Conservation (phyloP, 2,329 filamentous ascomycete genomes). For the Pseudocercospora vitis region DNA sequence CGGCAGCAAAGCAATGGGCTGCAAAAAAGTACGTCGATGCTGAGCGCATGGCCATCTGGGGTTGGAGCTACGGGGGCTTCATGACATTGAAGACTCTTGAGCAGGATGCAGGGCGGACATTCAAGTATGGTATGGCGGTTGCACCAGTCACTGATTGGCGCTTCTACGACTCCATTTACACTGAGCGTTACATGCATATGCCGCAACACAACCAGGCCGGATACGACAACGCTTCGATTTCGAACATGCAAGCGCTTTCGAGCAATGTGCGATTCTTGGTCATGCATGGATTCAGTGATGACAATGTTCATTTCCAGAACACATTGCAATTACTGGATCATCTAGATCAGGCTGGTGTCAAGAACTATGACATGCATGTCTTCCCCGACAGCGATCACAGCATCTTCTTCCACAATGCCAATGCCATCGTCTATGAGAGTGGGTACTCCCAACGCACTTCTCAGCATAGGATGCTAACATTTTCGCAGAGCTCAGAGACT, state of each 20-base stretch:
- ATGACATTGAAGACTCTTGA: slow-evolving; percentile 93
- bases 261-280: slow-evolving; percentile 83
- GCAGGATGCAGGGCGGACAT: slow-evolving; percentile 82
- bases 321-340: slow-evolving; percentile 83
- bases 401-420: slow-evolving; percentile 93
- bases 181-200: slow-evolving; percentile 95
- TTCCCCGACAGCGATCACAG: slow-evolving; percentile 96
- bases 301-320: slow-evolving; percentile 98
- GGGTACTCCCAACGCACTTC: slow-evolving; percentile 46
- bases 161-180: slow-evolving; percentile 91
- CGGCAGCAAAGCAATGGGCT: slow-evolving; percentile 80
- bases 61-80: slow-evolving; percentile 97
- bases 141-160: slow-evolving; percentile 98
- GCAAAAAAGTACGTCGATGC: slow-evolving; percentile 79
- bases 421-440: slow-evolving; percentile 90
- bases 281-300: slow-evolving; percentile 95
- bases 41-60: slow-evolving; percentile 87
- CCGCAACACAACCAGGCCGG: slow-evolving; percentile 77
- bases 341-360: slow-evolving; percentile 74
- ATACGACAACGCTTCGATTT: slow-evolving; percentile 73
- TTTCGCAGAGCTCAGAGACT: slow-evolving; percentile 70
- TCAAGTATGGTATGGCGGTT: slow-evolving; percentile 96
- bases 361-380: slow-evolving; percentile 95
- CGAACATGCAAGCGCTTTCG: slow-evolving; percentile 69
- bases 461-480: slow-evolving; percentile 20